Percentiles rank a stretch among this genome's conserved stretches.
Evolutionary conservation across 768 basidiomycete species (phyloP).

Genomic region (Sistotremastrum suecicum): DNA sequence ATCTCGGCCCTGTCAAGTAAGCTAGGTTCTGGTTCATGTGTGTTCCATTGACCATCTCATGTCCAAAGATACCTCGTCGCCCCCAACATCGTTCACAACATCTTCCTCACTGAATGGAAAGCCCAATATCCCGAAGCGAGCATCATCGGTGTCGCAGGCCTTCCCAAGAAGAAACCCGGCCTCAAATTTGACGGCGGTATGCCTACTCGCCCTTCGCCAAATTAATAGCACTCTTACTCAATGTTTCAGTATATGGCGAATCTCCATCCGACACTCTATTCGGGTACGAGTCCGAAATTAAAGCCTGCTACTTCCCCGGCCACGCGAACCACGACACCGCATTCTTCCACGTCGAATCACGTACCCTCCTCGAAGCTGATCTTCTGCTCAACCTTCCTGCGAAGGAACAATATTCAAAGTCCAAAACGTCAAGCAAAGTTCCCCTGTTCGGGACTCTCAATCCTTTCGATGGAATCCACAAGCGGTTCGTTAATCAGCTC

Average conservation of each 20-base stretch:
- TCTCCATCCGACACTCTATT: constrained; percentile 19
- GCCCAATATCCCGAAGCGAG: constrained; percentile 14
- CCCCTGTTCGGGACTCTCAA: not conserved
- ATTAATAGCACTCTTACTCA: not conserved
- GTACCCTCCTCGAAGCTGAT: constrained; percentile 28
- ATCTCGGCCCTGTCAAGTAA: constrained; percentile 19
- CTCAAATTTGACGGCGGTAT: constrained; percentile 11
- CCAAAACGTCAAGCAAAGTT: not conserved
- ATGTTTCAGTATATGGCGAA: constrained; percentile 16
- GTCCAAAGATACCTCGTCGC: constrained; percentile 1
- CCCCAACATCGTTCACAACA: constrained; percentile 2
- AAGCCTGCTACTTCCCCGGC: constrained; percentile 15
- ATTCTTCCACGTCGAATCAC: constrained; percentile 24
- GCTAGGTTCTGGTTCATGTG: constrained; percentile 2
- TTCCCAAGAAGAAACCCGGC: constrained; percentile 15
- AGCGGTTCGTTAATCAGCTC: too few species aligned
- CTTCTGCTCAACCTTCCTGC: constrained; percentile 30
- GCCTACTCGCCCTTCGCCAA: not conserved
- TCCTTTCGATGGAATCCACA: not conserved
- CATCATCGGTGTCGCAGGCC: constrained; percentile 18
- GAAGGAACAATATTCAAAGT: constrained; percentile 17
- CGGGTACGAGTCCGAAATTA: constrained; percentile 23
- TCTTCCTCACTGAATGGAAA: constrained; percentile 4
- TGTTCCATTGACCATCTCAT: not conserved
- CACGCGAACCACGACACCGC: constrained; percentile 26